Conservation (phyloP, 176 grass and related monocot species). For the Hordeum vulgare region DNA sequence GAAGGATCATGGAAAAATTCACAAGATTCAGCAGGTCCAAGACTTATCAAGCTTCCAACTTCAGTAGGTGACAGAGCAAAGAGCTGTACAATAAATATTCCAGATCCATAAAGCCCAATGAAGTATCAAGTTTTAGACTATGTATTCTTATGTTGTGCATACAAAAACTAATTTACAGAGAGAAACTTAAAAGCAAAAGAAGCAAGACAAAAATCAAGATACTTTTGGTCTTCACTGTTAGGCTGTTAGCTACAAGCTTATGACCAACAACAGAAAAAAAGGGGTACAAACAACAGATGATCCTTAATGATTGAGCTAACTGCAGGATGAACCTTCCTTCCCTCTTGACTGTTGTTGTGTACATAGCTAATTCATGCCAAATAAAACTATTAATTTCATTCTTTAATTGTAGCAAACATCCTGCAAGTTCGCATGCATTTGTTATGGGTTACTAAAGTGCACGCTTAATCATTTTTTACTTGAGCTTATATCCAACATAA, state of each 20-base stretch:
- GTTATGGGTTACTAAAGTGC: not conserved
- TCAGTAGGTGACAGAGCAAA: constrained; percentile 95
- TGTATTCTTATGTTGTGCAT: not conserved
- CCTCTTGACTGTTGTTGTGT: not conserved
- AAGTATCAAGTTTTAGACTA: not conserved
- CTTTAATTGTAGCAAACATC: not conserved
- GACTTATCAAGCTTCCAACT: constrained; percentile 78
- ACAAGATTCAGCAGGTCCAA: constrained; percentile 87
- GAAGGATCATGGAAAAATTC: constrained; percentile 97
- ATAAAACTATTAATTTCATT: not conserved
- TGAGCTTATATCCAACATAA: not conserved
- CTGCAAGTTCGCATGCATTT: not conserved
- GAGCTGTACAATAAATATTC: constrained; percentile 31
- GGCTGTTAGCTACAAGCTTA: not conserved
- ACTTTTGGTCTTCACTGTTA: not conserved
- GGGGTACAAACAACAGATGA: not conserved
- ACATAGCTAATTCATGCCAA: not conserved
- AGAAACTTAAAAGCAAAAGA: not conserved
- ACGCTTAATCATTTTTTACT: not conserved
- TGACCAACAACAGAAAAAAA: not conserved
- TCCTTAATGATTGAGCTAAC: not conserved
- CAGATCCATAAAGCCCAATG: not conserved
- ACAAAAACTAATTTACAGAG: not conserved
- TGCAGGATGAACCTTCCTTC: not conserved
- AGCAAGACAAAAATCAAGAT: not conserved